Evolutionary conservation across 2,329 filamentous ascomycete genomes (phyloP).

Genomic region (Mycosphaerella sp.): DNA sequence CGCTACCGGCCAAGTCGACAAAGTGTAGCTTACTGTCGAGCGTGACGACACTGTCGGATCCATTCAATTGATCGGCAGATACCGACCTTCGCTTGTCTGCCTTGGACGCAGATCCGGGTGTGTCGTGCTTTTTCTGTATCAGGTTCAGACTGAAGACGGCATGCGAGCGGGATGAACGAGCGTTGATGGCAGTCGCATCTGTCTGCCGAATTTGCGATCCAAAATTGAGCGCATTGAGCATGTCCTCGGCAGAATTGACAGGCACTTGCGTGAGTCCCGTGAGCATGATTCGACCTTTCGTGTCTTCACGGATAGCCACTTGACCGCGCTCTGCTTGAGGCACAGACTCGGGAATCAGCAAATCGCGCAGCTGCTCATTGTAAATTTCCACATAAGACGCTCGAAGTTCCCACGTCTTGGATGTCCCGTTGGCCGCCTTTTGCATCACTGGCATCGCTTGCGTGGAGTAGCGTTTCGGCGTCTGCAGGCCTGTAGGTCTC

Average conservation of each 20-base stretch:
- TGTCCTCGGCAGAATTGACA: slow-evolving; percentile 85
- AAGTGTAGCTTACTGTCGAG: slow-evolving; percentile 99
- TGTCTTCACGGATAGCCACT: slow-evolving; percentile 91
- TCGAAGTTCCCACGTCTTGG: slow-evolving; percentile 83
- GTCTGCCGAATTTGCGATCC: slow-evolving; percentile 94
- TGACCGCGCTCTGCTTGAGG: slow-evolving; percentile 62
- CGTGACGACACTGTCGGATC: slow-evolving; percentile 63
- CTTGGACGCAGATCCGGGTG: slow-evolving; percentile 44
- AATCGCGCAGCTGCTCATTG: slow-evolving; percentile 89
- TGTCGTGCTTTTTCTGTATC: slow-evolving; percentile 68
- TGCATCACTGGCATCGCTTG: slow-evolving; percentile 43
- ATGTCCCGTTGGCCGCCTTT: slow-evolving; percentile 39
- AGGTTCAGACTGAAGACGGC: slow-evolving; percentile 95
- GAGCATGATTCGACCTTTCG: slow-evolving; percentile 87
- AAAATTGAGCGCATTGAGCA: slow-evolving; percentile 82
- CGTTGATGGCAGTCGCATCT: slow-evolving; percentile 94
- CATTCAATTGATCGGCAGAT: slow-evolving; percentile 70
- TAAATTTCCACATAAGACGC: slow-evolving; percentile 79
- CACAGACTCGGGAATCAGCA: slow-evolving; percentile 71
- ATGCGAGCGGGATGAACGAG: slow-evolving; percentile 94
- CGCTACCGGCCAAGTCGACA: slow-evolving; percentile 93
- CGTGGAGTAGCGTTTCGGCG: slow-evolving; percentile 71
- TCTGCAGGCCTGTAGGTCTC: slow-evolving; percentile 61
- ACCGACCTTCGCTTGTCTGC: slow-evolving; percentile 82
- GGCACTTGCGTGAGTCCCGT: slow-evolving; percentile 83